phyloP scores from a whole-genome alignment of 73 alveolate species.

The Paramecium sonneborni region DNA sequence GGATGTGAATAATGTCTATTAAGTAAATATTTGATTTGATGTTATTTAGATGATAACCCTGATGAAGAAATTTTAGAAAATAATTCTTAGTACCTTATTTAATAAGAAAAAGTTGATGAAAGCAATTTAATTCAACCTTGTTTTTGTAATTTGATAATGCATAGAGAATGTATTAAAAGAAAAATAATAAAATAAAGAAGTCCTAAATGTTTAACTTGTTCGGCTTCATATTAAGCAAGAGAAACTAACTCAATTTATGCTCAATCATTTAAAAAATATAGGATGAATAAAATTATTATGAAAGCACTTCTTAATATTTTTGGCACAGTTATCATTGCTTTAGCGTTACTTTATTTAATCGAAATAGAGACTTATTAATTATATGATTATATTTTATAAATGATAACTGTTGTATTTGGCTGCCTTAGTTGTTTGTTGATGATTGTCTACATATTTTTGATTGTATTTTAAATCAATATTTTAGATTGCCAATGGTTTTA shows the following conservation, averaged over 20 bases:
- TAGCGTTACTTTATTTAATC: not conserved
- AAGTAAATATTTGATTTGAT: not conserved
- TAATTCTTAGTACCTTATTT: not conserved
- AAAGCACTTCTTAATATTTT: not conserved
- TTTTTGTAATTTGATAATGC: not conserved
- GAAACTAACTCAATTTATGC: constrained; percentile 5
- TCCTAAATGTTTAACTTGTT: not conserved
- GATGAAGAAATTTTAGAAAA: not conserved
- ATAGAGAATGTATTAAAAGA: constrained; percentile 22
- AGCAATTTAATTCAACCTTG: not conserved
- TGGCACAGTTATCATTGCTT: not conserved
- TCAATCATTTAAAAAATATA: not conserved
- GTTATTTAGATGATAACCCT: not conserved
- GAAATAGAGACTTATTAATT: not conserved
- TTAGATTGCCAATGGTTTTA: not conserved
- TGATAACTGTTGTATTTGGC: not conserved
- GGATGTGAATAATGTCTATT: not conserved
- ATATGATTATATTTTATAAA: not conserved
- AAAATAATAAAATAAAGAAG: not conserved
- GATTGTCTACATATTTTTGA: not conserved
- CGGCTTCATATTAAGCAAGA: not conserved
- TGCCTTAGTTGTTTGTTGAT: not conserved
- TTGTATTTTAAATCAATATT: not conserved
- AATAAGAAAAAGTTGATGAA: constrained; percentile 5
- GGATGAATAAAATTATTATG: not conserved